Evolutionary conservation across 2,329 filamentous ascomycete genomes (phyloP).

Genomic region (Chaetomiaceae sp.): DNA sequence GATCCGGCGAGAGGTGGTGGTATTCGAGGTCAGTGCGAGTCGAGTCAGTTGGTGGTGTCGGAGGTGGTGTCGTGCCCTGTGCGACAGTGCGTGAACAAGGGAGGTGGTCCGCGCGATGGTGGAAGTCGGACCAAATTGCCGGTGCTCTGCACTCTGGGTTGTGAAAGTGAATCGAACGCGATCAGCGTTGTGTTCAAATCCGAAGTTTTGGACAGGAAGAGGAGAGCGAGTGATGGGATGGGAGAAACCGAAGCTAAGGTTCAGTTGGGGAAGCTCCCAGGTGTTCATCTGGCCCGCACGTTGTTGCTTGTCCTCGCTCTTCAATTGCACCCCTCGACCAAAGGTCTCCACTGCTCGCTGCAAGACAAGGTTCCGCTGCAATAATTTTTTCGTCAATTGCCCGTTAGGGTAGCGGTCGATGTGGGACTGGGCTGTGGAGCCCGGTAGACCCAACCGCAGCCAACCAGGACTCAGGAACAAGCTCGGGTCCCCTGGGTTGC

Average conservation of each 20-base stretch:
- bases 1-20: conserved; percentile 10
- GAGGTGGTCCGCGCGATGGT: background rate
- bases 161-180: background rate
- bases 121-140: background rate
- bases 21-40: conserved; percentile 17
- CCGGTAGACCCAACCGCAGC: conserved; percentile 14
- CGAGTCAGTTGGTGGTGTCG: too few relatives aligned
- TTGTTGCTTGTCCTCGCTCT: conserved; percentile 11
- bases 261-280: background rate
- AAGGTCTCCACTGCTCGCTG: conserved; percentile 2
- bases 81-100: background rate
- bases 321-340: conserved; percentile 3
- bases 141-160: conserved; percentile 7
- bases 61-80: background rate
- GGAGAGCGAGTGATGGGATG: background rate
- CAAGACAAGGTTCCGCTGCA: conserved; percentile 19
- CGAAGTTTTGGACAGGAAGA: too few relatives aligned
- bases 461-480: conserved; percentile 9
- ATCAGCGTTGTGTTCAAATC: background rate
- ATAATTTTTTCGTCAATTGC: conserved; percentile 23
- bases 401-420: conserved; percentile 18
- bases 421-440: conserved; percentile 11
- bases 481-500: conserved; percentile 13
- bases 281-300: background rate
- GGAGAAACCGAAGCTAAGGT: background rate